Evolutionary conservation across 1,284 basidiomycete genomes (phyloP).

Genomic region (Melampsora medusae): DNA sequence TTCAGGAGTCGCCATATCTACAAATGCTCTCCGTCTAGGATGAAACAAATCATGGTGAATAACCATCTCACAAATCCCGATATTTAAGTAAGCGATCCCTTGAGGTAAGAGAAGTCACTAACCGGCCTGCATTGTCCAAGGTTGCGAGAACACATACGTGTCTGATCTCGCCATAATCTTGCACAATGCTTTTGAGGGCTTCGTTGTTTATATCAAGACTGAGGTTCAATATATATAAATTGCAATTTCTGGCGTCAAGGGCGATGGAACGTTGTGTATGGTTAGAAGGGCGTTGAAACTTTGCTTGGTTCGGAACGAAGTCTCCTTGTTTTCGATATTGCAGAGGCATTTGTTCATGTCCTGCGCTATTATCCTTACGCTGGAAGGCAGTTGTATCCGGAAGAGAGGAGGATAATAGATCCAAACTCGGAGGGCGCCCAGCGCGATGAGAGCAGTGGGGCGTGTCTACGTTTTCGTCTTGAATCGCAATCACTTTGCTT

Average conservation of each 20-base stretch:
- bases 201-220: constrained; percentile 42
- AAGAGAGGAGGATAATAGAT: not conserved
- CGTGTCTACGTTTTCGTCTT: not conserved
- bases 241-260: constrained; percentile 25
- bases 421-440: not conserved
- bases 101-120: not conserved
- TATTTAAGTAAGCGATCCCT: not conserved
- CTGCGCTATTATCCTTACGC: not conserved
- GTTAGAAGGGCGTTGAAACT: not conserved
- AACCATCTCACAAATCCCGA: too few species aligned
- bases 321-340: constrained; percentile 2
- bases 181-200: constrained; percentile 24
- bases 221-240: constrained; percentile 41
- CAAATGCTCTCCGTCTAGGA: constrained; percentile 38
- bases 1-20: constrained; percentile 42
- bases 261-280: not conserved
- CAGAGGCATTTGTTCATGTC: not conserved
- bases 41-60: not conserved
- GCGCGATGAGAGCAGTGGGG: not conserved
- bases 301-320: not conserved
- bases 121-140: constrained; percentile 43
- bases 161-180: constrained; percentile 30
- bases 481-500: too few species aligned
- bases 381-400: not conserved
- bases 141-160: constrained; percentile 44